These are phyloP conservation scores for Agrocybe praecox DNA, from an alignment of 768 basidiomycete genomes.

Conservation along the genomic window DNA sequence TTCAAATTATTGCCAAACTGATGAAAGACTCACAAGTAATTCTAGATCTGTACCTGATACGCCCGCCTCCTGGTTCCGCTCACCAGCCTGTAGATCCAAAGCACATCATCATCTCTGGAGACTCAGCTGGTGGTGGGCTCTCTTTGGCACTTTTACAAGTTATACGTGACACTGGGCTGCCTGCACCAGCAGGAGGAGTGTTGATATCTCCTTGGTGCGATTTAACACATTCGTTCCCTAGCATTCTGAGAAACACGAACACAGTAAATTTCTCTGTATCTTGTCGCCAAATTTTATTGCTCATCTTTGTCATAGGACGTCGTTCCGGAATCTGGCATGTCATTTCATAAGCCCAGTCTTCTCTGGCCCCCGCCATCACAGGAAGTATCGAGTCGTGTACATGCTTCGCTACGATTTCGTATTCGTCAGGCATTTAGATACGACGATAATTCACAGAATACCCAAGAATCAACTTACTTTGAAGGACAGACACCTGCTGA, in stretches of 20 bases:
- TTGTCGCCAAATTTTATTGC: background rate
- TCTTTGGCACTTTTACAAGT: conserved; percentile 82
- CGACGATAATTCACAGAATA: conserved; percentile 23
- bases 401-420: conserved; percentile 58
- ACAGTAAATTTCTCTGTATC: conserved; percentile 53
- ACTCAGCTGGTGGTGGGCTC: conserved; percentile 92
- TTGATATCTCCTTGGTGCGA: conserved; percentile 92
- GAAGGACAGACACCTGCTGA: conserved; percentile 8
- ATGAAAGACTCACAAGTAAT: background rate
- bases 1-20: background rate
- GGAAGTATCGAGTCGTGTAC: conserved; percentile 59
- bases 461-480: conserved; percentile 21
- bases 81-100: conserved; percentile 82
- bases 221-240: conserved; percentile 95
- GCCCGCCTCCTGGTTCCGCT: conserved; percentile 77
- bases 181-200: conserved; percentile 84
- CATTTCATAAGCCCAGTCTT: conserved; percentile 76
- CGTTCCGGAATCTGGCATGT: conserved; percentile 74
- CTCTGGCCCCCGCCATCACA: conserved; percentile 79
- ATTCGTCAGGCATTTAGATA: conserved; percentile 57
- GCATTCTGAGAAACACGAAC: conserved; percentile 79
- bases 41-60: conserved; percentile 83
- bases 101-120: conserved; percentile 85
- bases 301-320: conserved; percentile 58
- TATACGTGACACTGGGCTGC: conserved; percentile 82